A percentile compares a stretch with the other conserved stretches of the same genome.
phyloP scores from a whole-genome alignment of 306 rosid genomes.

The Prunus mongolica region DNA sequence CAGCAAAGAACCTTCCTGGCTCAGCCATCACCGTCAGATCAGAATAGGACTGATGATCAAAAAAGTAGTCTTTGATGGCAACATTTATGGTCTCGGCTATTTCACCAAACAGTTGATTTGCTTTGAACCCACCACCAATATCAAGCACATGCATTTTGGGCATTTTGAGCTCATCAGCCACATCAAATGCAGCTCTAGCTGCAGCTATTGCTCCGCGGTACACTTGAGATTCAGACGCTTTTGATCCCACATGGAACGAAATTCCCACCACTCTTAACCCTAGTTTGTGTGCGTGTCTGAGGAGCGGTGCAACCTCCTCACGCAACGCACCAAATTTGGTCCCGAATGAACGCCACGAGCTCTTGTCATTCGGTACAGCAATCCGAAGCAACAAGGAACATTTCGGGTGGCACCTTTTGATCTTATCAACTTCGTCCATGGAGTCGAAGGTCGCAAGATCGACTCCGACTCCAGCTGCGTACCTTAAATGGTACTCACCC shows the following conservation, averaged over 20 bases:
- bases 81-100: neutral
- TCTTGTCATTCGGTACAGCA: neutral
- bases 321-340: slow-evolving; percentile 7
- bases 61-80: neutral
- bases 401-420: slow-evolving; percentile 7
- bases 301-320: neutral
- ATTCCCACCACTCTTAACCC: neutral
- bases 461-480: too few species aligned
- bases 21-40: slow-evolving; percentile 7
- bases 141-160: neutral
- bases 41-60: neutral
- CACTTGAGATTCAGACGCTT: neutral
- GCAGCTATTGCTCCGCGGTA: neutral
- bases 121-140: neutral
- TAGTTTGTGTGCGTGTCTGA: neutral
- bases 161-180: neutral
- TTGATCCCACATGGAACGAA: neutral
- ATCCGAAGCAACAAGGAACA: slow-evolving; percentile 8
- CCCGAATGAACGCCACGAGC: neutral
- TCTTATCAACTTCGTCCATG: slow-evolving; percentile 6
- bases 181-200: neutral
- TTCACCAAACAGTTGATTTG: neutral
- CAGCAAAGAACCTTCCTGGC: slow-evolving; percentile 14
- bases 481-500: too few species aligned
- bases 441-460: slow-evolving; percentile 15